Conservation (phyloP, 257 asterid genomes). For the Scutellaria baicalensis region DNA sequence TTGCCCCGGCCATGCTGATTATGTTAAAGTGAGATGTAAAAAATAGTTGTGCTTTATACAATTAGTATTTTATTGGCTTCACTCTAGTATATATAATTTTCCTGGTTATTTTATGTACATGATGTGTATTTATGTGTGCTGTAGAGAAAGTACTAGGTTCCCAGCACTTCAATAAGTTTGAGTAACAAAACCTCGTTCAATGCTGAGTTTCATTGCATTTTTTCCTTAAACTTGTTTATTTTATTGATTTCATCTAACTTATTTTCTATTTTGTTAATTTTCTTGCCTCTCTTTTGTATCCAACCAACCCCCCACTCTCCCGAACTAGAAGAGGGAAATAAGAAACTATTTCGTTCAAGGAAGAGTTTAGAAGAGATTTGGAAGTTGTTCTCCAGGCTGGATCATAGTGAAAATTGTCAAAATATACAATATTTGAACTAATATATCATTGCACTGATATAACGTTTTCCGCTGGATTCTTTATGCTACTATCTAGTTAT, state of each 20-base stretch:
- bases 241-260: neutral
- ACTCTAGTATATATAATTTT: neutral
- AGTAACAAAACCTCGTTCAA: neutral
- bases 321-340: neutral
- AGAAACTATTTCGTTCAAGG: neutral
- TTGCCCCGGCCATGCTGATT: conserved; percentile 98
- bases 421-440: too few species aligned
- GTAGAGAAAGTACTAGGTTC: neutral
- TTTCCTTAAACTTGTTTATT: neutral
- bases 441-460: too few species aligned
- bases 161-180: too few species aligned
- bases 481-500: neutral
- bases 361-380: neutral
- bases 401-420: too few species aligned
- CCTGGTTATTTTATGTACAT: neutral
- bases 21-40: conserved; percentile 62
- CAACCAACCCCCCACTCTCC: neutral
- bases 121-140: neutral
- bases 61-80: neutral
- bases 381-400: too few species aligned
- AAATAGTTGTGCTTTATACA: neutral
- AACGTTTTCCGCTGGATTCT: neutral
- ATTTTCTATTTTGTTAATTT: neutral
- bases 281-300: neutral
- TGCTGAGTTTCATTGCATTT: neutral